Percentiles rank a stretch among this genome's conserved stretches.
Conservation (phyloP, 1,284 basidiomycete species). For the Ceratobasidium theobromae region DNA sequence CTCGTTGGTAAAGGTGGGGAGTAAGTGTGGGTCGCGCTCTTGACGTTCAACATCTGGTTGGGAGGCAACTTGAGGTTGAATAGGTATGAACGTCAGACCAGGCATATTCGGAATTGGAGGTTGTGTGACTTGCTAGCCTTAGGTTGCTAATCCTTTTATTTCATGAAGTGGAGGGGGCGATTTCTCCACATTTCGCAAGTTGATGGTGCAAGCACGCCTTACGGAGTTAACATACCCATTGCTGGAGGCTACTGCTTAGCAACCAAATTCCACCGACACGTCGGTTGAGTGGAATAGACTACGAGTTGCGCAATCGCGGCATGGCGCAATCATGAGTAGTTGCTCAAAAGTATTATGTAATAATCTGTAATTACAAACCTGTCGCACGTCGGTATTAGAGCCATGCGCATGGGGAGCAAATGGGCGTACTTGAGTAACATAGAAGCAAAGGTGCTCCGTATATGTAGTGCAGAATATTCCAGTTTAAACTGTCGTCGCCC, state of each 20-base stretch:
- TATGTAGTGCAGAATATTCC: not conserved
- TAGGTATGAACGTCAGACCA: not conserved
- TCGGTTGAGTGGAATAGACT: not conserved
- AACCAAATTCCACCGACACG: constrained; percentile 6
- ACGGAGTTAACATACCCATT: not conserved
- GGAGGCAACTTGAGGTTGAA: constrained; percentile 1
- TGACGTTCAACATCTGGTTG: not conserved
- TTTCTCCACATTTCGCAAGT: constrained; percentile 14
- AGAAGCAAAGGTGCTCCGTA: not conserved
- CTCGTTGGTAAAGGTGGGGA: constrained; percentile 56
- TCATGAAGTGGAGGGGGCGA: not conserved
- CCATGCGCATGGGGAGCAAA: not conserved
- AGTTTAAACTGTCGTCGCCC: constrained; percentile 61
- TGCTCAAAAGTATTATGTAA: constrained; percentile 1
- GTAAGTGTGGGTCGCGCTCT: constrained; percentile 56
- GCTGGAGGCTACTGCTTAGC: not conserved
- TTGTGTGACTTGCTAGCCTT: not conserved
- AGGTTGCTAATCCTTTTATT: not conserved
- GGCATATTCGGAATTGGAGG: constrained; percentile 30
- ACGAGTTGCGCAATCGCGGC: constrained; percentile 15
- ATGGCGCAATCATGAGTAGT: constrained; percentile 20
- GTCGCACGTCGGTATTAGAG: not conserved
- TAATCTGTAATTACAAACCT: constrained; percentile 7
- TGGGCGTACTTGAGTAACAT: not conserved
- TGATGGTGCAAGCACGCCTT: constrained; percentile 29